A percentile compares a stretch with the other conserved stretches of the same genome.
phyloP scores from a whole-genome alignment of 805 yeast species.

The Zygotorulaspora chibaensis region DNA sequence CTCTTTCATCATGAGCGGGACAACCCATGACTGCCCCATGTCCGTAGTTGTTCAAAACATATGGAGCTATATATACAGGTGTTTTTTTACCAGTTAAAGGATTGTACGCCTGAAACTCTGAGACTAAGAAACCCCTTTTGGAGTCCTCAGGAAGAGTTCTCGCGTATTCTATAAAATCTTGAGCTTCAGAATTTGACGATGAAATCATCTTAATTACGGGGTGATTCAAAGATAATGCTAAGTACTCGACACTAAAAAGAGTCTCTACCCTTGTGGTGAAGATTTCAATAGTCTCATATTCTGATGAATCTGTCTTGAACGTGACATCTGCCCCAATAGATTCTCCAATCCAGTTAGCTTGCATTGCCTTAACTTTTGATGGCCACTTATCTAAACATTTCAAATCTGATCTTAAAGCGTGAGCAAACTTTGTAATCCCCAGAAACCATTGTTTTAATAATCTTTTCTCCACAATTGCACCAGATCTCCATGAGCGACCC shows the following conservation, averaged over 20 bases:
- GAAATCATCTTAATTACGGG: slow-evolving; percentile 47
- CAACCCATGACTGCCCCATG: slow-evolving; percentile 97
- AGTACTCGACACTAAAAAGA: slow-evolving; percentile 70
- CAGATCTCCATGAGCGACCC: slow-evolving; percentile 95
- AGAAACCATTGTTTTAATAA: slow-evolving; percentile 89
- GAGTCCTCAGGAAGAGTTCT: slow-evolving; percentile 43
- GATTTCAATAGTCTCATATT: slow-evolving; percentile 39
- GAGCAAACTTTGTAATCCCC: slow-evolving; percentile 80
- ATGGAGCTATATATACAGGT: slow-evolving; percentile 88
- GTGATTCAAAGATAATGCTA: slow-evolving; percentile 75
- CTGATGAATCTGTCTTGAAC: slow-evolving; percentile 39
- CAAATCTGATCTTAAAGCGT: slow-evolving; percentile 61
- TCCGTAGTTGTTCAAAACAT: slow-evolving; percentile 80
- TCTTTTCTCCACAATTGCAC: slow-evolving; percentile 85
- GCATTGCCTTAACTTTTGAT: slow-evolving; percentile 82
- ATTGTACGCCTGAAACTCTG: slow-evolving; percentile 42
- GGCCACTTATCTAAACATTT: slow-evolving; percentile 74
- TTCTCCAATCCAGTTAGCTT: slow-evolving; percentile 88
- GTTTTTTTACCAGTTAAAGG: slow-evolving; percentile 52
- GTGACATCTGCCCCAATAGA: slow-evolving; percentile 71
- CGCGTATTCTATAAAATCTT: slow-evolving; percentile 42
- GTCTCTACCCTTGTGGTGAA: slow-evolving; percentile 94
- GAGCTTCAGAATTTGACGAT: slow-evolving; percentile 38
- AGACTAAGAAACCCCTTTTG: slow-evolving; percentile 56
- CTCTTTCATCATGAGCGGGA: slow-evolving; percentile 90